phyloP scores from a whole-genome alignment of 768 basidiomycete genomes.

The Leccinum arenicola region DNA sequence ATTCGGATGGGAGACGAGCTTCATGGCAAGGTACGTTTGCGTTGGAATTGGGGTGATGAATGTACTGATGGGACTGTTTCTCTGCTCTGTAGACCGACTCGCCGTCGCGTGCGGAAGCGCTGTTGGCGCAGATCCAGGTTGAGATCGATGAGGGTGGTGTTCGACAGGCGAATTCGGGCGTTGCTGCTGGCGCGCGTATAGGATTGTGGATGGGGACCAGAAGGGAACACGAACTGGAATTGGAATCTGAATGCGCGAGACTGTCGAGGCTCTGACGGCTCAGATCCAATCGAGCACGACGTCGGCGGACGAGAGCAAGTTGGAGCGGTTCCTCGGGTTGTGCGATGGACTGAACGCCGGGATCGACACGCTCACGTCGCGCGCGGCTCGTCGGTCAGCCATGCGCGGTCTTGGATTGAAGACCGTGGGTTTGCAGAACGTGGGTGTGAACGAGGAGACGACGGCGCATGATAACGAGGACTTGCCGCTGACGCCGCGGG shows the following conservation, averaged over 20 bases:
- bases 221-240: neutral
- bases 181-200: neutral
- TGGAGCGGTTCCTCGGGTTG: neutral
- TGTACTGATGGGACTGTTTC: neutral
- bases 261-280: conserved; percentile 33
- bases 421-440: neutral
- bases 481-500: conserved; percentile 51
- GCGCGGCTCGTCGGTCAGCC: neutral
- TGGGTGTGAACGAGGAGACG: neutral
- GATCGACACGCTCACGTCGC: neutral
- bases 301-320: neutral
- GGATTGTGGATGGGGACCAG: neutral
- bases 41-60: no score
- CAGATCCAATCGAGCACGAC: conserved; percentile 1
- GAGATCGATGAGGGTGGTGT: neutral
- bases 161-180: neutral
- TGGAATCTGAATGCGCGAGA: neutral
- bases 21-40: conserved; percentile 38
- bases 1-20: conserved; percentile 47
- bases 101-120: neutral
- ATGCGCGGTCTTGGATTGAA: neutral
- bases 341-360: neutral
- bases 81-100: neutral
- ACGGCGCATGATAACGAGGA: neutral
- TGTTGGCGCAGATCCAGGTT: neutral